Evolutionary conservation across 441 rosid species (phyloP), one percentile per base, ranked within the genome.

Genomic region (Erodium moschatum): DNA sequence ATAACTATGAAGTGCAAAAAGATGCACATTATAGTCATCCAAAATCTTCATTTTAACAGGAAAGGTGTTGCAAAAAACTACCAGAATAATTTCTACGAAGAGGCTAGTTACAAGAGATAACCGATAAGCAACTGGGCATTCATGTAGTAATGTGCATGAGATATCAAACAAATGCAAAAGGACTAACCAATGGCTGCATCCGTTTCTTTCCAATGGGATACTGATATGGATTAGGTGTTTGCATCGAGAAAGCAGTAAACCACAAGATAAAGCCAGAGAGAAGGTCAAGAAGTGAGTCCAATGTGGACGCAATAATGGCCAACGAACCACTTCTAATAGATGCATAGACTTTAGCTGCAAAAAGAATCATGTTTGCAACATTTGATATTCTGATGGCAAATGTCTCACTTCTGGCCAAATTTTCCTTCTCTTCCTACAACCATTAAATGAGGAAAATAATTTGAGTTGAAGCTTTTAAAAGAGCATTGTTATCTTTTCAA

Each of bases 201-300:
- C 90, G 73, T 54, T 81, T 79, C 80, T 86, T 86, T 66, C 90
- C 90, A 13, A 86, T 81, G 2, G 90, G 90, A 64, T 86, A 86
- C 0, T 67, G 70, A 46, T 81, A 75, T 0, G 76, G 83, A 70
- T 86, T 84, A 0, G 83, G 85, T 0, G 66, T 76, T 69, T 78
- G 77, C 88, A 86, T 86, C 0, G 86, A 77, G 48, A 74, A 0
- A 20, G 79, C 71, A 21, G 90, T 84, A 29, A 81, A 86, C 90
- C 90, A 86, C 44, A 86, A 68, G 31, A 86, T 86, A 50, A 86
- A 86, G 4, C 91, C 91, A 6, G 88, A 81, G 60, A 86, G 73
- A 20, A 86, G 84, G 68, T 86, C 91, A 73, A 86, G 52, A 9
- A 86, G 75, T 9, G 91, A 86, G 65, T 86, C 91, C 72, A 86